Evolutionary conservation across 2,329 filamentous ascomycete species (phyloP).

Genomic region (Fusarium sp.): DNA sequence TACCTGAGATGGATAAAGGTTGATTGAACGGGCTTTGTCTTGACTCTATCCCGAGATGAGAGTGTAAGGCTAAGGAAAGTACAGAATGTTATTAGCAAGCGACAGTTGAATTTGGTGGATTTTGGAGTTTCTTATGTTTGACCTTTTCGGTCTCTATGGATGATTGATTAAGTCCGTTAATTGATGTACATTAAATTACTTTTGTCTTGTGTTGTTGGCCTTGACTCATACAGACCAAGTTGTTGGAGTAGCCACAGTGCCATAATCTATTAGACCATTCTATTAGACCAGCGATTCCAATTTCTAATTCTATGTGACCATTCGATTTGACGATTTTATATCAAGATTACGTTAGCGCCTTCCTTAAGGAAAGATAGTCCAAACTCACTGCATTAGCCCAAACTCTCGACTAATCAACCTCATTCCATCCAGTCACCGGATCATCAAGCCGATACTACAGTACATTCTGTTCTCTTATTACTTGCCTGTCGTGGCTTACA

Average conservation of each 20-base stretch:
- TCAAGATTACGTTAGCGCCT: neutral
- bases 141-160: neutral
- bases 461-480: neutral
- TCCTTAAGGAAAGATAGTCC: neutral
- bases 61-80: neutral
- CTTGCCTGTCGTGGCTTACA: neutral
- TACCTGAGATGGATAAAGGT: neutral
- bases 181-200: neutral
- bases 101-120: neutral
- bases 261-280: neutral
- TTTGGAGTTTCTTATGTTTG: neutral
- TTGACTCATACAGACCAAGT: neutral
- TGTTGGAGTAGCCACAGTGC: neutral
- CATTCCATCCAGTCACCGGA: neutral
- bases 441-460: neutral
- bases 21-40: neutral
- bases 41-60: neutral
- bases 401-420: neutral
- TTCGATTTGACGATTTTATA: slow-evolving; percentile 16
- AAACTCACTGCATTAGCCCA: slow-evolving; percentile 1
- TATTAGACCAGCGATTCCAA: neutral
- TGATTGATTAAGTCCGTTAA: neutral
- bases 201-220: neutral
- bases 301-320: slow-evolving; percentile 4
- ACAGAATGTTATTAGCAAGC: neutral